Percentiles rank a stretch among this genome's conserved stretches.
Evolutionary conservation across 2,329 filamentous ascomycete species (phyloP).

Genomic region (Trichoderma sp.): DNA sequence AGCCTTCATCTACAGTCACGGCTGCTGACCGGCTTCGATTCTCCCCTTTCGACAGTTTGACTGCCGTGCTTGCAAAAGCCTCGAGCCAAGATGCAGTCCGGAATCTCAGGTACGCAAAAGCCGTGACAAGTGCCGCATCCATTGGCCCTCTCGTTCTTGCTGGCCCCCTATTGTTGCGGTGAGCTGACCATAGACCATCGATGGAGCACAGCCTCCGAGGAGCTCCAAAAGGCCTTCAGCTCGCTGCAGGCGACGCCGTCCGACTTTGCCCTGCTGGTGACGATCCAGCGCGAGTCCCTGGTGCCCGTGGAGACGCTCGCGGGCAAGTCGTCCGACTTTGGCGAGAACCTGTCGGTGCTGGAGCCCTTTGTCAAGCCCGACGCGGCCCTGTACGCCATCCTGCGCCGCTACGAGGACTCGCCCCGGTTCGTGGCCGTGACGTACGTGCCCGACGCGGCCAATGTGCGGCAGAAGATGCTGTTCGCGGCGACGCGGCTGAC

Average conservation of each 20-base stretch:
- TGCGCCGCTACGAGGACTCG: slow-evolving; percentile 64
- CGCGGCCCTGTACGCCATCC: slow-evolving; percentile 72
- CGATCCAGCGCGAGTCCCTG: slow-evolving; percentile 70
- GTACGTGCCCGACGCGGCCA: slow-evolving; percentile 77
- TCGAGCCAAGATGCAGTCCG: slow-evolving; percentile 66
- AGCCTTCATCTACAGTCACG: slow-evolving; percentile 14
- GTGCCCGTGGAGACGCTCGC: slow-evolving; percentile 60
- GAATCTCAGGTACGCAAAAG: slow-evolving; percentile 65
- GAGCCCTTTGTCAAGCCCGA: slow-evolving; percentile 65
- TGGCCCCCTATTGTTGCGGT: background rate
- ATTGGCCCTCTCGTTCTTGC: background rate
- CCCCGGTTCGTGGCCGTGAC: slow-evolving; percentile 70
- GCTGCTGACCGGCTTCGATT: slow-evolving; percentile 1
- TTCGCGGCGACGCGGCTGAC: slow-evolving; percentile 78
- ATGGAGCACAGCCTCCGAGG: slow-evolving; percentile 64
- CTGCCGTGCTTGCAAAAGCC: background rate
- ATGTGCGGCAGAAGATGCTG: slow-evolving; percentile 83
- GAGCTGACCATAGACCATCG: slow-evolving; percentile 24
- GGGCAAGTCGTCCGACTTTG: slow-evolving; percentile 59
- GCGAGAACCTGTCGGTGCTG: slow-evolving; percentile 64
- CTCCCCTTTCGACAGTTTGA: background rate
- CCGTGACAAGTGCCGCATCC: background rate
- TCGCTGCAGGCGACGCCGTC: slow-evolving; percentile 62
- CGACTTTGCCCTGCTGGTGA: slow-evolving; percentile 71
- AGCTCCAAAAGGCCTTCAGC: slow-evolving; percentile 75